phyloP scores from a whole-genome alignment of 2,329 filamentous ascomycete genomes.

The Colletotrichum salicis region DNA sequence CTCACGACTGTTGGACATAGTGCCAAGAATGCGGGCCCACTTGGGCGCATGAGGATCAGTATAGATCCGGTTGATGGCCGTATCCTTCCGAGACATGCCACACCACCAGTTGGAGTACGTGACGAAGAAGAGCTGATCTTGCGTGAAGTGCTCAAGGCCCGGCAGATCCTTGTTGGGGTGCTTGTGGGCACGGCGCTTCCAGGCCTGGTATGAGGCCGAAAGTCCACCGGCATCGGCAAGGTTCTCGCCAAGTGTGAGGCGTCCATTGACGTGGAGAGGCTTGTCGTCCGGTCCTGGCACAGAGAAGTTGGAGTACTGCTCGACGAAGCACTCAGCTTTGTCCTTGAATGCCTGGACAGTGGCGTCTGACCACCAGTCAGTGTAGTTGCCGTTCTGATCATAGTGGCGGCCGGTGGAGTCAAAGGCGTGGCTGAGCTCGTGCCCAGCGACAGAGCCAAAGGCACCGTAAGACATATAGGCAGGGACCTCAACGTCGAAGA shows the following conservation, averaged over 20 bases:
- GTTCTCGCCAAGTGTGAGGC: slow-evolving; percentile 74
- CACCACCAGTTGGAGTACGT: slow-evolving; percentile 75
- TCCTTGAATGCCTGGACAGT: slow-evolving; percentile 69
- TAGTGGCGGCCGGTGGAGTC: slow-evolving; percentile 74
- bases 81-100: slow-evolving; percentile 68
- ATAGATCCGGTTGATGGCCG: slow-evolving; percentile 66
- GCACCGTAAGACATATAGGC: slow-evolving; percentile 76
- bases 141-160: slow-evolving; percentile 69
- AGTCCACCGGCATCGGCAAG: slow-evolving; percentile 78
- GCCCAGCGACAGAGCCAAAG: slow-evolving; percentile 74
- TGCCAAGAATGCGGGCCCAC: slow-evolving; percentile 69
- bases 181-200: slow-evolving; percentile 67
- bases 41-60: slow-evolving; percentile 74
- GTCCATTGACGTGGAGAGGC: slow-evolving; percentile 70
- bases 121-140: slow-evolving; percentile 77
- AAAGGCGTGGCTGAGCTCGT: slow-evolving; percentile 77
- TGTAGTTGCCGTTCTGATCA: slow-evolving; percentile 72
- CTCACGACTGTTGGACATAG: slow-evolving; percentile 73
- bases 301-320: slow-evolving; percentile 73
- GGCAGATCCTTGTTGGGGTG: slow-evolving; percentile 66
- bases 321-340: slow-evolving; percentile 71
- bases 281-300: slow-evolving; percentile 66
- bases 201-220: slow-evolving; percentile 70
- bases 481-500: slow-evolving; percentile 72
- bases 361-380: slow-evolving; percentile 73